A percentile compares a stretch with the other conserved stretches of the same genome.
Conservation (phyloP, 257 asterid genomes). For the Jaltomata sinuosa region DNA sequence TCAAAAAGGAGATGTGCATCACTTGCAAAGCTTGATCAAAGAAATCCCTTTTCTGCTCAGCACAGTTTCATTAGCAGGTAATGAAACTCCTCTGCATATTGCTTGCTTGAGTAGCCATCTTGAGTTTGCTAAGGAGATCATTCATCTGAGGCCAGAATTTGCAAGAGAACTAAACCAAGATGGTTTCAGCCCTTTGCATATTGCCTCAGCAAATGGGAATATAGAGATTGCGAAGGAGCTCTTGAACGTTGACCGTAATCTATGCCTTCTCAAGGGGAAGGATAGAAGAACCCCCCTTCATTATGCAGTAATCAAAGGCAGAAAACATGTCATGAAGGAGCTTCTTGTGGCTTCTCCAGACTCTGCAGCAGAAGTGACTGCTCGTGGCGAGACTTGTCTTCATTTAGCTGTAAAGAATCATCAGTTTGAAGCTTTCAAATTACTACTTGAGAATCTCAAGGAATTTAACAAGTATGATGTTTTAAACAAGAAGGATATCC, state of each 20-base stretch:
- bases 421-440: constrained; percentile 10
- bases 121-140: neutral
- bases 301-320: constrained; percentile 25
- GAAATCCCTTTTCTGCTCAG: neutral
- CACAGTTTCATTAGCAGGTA: neutral
- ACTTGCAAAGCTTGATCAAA: neutral
- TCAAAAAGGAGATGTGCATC: neutral
- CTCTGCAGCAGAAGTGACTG: constrained; percentile 14
- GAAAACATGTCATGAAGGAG: constrained; percentile 5
- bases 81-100: neutral
- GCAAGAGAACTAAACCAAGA: constrained; percentile 8
- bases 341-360: constrained; percentile 11
- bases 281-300: constrained; percentile 32
- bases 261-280: constrained; percentile 27
- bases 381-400: constrained; percentile 26
- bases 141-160: neutral
- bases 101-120: neutral
- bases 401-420: constrained; percentile 24
- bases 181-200: constrained; percentile 27
- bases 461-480: neutral
- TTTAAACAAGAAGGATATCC: constrained; percentile 15
- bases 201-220: constrained; percentile 24
- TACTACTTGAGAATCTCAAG: constrained; percentile 10
- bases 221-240: constrained; percentile 24
- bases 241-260: constrained; percentile 7